Evolutionary conservation across 2,329 filamentous ascomycete genomes (phyloP), one percentile per base, ranked within the genome.

Genomic region (Claviceps capensis): DNA sequence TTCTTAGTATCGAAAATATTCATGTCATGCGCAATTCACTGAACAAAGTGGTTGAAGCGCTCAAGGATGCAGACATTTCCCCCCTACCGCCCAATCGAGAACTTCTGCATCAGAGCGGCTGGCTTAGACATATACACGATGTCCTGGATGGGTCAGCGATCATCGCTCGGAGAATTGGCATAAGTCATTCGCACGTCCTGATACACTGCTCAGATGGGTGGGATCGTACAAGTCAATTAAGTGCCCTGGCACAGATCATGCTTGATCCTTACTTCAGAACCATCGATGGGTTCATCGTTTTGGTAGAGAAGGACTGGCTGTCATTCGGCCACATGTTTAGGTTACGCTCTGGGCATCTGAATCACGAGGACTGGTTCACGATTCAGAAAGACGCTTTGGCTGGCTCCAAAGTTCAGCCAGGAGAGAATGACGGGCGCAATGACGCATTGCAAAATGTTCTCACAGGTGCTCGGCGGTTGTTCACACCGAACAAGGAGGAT

Each of bases 121-220:
- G 93, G 93, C 70, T 97, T 47, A 88, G 87, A 61, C 91, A 98
- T 63, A 94, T 96, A 52, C 77, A 80, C 22, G 82, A 83, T 30
- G 81, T 98, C 46, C 72, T 98, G 16, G 86, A 93, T 55, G 93
- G 93, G 1, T 85, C 89, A 5, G 80, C 83, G 48, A 74, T 94
- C 52, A 95, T 97, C 59, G 85, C 90, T 34, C 78, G 86, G 36
- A 88, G 93, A 60, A 83, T 98, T 37, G 93, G 89, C 34, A 83
- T 97, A 53, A 86, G 88, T 58, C 91, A 96, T 63, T 95, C 90
- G 1, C 89, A 98, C 65, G 91, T 95, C 11, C 72, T 98, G 46
- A 95, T 98, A 48, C 93, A 98, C 68, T 98, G 93, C 68, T 97
- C 93, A 2, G 93, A 98, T 67, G 93, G 93, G 4, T 98, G 93